Conservation (phyloP, 305 asterid genomes). For the Plantago lanceolata region DNA sequence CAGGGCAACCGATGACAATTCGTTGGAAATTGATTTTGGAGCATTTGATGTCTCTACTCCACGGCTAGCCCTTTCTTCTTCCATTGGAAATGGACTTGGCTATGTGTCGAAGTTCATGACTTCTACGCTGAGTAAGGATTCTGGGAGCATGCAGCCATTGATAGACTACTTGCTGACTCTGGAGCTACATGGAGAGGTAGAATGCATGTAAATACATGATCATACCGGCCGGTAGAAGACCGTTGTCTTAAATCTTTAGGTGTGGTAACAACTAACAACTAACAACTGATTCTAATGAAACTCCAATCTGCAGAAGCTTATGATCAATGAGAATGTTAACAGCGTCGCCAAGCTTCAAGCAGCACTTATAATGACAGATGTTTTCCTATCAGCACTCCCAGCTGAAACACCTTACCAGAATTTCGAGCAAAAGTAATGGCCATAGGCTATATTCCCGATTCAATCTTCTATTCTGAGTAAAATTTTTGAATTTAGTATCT, state of each 20-base stretch:
- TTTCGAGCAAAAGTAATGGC: conserved; percentile 52
- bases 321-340: conserved; percentile 60
- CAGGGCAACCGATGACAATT: conserved; percentile 80
- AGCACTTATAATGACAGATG: conserved; percentile 54
- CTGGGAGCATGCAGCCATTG: conserved; percentile 53
- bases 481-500: not conserved
- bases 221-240: not conserved
- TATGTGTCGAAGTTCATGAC: conserved; percentile 59
- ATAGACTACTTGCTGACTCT: conserved; percentile 57
- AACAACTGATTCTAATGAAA: not conserved
- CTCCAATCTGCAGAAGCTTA: conserved; percentile 52
- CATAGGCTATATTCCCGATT: conserved; percentile 2
- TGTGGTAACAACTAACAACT: no score
- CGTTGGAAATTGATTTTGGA: conserved; percentile 71
- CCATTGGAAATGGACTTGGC: conserved; percentile 62
- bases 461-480: not conserved
- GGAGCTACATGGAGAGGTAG: conserved; percentile 66
- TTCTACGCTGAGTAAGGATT: conserved; percentile 40
- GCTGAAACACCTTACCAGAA: conserved; percentile 52
- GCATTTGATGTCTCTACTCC: conserved; percentile 51
- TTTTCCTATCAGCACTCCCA: conserved; percentile 46
- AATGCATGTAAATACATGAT: not conserved
- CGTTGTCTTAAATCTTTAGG: not conserved
- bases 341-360: conserved; percentile 56
- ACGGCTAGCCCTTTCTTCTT: conserved; percentile 47